Base-by-base conservation (phyloP, 1,284 basidiomycete genomes). In the Irpex lacteus region DNA sequence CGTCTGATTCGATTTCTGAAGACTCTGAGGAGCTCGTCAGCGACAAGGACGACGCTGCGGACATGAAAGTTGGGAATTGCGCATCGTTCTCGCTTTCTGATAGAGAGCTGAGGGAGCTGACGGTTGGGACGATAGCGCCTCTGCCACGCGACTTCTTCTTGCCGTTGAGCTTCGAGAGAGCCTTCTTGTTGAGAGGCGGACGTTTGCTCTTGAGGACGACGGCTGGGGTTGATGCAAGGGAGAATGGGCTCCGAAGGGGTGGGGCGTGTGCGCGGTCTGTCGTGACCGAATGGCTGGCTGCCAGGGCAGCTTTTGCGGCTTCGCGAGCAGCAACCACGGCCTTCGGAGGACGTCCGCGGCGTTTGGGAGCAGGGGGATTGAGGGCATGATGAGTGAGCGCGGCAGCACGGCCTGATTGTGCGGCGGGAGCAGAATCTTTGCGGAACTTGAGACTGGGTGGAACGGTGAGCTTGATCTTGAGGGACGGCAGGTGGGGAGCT, bases 381-480 rank as follows among this genome's bases (percentile, higher is more conserved):
- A 65, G 65, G 63, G 69, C 44, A n/a, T 47, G 62, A 61, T 68
- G 63, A 64, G 68, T 64, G 44, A 66, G 67, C 61, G 60, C 67
- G 65, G 65, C 55, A 62, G 67, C 50, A 9, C 19, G 36, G 62
- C 34, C 57, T 49, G 64, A 37, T 36, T 63, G 61, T 59, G 56
- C 52, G 47, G 63, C 63, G 59, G 52, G 15, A 54, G 65, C 61
- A 59, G 40, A 55, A 26, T 68, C 65, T 50, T 70, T 70, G 65
- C 73, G 73, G 60, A 69, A 70, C 63, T 72, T 73, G 59, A 76
- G 70, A 61, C 69, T 81, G 60, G 81, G 81, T 32, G 89, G 87
- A 3, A 90, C 80, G 52, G 86, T 87, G 64, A 92, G 84, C 76
- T 87, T 90, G 78, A 92, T 92, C 80, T 92, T 92, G 71, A 92